Conservation (phyloP, 225 moss, liverwort and hornwort species). For the Thuidium tamariscinum region DNA sequence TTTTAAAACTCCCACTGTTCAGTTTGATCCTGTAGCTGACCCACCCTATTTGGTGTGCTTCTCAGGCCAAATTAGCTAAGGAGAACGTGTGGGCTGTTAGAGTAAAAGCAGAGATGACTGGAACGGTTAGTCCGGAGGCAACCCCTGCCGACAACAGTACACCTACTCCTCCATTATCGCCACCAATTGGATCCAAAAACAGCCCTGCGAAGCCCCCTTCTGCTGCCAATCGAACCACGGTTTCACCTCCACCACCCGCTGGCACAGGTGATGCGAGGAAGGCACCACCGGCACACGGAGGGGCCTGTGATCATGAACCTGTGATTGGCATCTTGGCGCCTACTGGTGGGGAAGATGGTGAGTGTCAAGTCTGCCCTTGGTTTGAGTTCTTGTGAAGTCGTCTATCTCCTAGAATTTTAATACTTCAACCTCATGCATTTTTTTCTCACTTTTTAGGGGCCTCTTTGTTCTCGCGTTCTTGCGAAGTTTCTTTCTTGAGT, state of each 20-base stretch:
- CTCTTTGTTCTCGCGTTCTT: background rate
- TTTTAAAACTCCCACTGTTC: background rate
- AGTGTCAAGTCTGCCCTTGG: background rate
- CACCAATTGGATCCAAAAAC: background rate
- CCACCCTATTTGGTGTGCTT: background rate
- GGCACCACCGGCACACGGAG: background rate
- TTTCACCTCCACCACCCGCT: background rate
- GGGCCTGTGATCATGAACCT: conserved; percentile 10
- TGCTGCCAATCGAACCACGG: background rate
- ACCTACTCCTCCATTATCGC: background rate
- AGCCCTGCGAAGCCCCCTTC: background rate
- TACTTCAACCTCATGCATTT: background rate
- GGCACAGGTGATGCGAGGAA: background rate
- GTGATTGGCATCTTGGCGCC: background rate
- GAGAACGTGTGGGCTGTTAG: background rate
- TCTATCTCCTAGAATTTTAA: background rate
- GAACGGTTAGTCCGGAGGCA: background rate
- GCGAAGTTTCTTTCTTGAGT: background rate
- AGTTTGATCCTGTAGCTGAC: background rate
- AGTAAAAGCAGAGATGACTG: background rate
- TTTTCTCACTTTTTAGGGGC: background rate
- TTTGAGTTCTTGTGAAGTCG: background rate
- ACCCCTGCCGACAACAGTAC: background rate
- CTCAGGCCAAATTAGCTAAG: background rate
- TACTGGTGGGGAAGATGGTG: background rate